phyloP scores from a whole-genome alignment of 306 rosid species.

The Dalbergia oliveri region DNA sequence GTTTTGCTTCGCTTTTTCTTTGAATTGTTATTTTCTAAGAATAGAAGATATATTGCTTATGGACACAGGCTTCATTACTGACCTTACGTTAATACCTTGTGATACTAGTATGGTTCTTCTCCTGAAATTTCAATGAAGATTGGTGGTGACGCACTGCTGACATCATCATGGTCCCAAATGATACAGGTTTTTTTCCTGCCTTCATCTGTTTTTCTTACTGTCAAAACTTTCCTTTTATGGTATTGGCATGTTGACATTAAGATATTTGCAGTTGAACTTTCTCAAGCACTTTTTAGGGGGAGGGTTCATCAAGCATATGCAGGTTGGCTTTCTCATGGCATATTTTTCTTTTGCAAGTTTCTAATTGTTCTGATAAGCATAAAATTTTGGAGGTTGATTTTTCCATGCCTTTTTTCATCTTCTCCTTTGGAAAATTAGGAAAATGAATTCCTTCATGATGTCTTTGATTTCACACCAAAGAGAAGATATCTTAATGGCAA shows the following conservation, averaged over 20 bases:
- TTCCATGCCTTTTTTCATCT: not conserved
- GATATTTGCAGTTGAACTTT: slow-evolving; percentile 69
- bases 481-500: slow-evolving; percentile 55
- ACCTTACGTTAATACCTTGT: slow-evolving; percentile 29
- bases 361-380: slow-evolving; percentile 1
- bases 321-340: slow-evolving; percentile 56
- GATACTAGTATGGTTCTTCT: slow-evolving; percentile 62
- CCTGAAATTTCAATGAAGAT: slow-evolving; percentile 77
- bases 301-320: slow-evolving; percentile 88
- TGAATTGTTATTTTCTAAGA: not conserved
- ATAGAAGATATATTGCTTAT: slow-evolving; percentile 2
- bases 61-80: slow-evolving; percentile 4
- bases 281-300: slow-evolving; percentile 80
- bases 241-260: not conserved
- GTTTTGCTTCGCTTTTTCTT: not conserved
- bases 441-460: slow-evolving; percentile 77
- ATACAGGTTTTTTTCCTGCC: slow-evolving; percentile 64
- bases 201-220: not conserved
- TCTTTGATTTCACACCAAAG: slow-evolving; percentile 78
- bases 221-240: not conserved
- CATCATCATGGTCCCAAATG: slow-evolving; percentile 72
- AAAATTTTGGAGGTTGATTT: not conserved
- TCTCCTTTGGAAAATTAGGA: slow-evolving; percentile 58
- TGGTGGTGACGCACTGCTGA: slow-evolving; percentile 72
- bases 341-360: slow-evolving; percentile 16